These are phyloP conservation scores for Hygrophoropsis aurantiaca DNA, from an alignment of 768 basidiomycete genomes.

Conservation along the genomic window DNA sequence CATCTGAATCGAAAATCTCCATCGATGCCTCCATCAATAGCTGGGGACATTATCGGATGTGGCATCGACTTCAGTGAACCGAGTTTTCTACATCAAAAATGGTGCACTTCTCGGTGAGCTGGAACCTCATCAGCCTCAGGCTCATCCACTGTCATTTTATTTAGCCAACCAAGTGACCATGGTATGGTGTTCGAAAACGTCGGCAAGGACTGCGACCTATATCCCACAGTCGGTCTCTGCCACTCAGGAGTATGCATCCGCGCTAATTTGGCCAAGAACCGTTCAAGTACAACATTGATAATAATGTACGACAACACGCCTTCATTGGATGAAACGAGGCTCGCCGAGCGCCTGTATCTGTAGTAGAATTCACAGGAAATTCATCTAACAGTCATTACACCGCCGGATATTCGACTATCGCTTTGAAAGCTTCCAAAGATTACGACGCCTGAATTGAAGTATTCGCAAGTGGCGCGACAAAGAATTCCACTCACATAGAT, in stretches of 20 bases:
- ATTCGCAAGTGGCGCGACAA: no score
- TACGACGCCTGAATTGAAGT: no score
- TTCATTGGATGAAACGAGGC: no score
- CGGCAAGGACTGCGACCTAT: slow-evolving; percentile 64
- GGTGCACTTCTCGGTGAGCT: slow-evolving; percentile 63
- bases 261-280: slow-evolving; percentile 86
- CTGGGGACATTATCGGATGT: slow-evolving; percentile 87
- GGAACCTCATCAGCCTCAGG: neutral
- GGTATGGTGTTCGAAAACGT: slow-evolving; percentile 74
- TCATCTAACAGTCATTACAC: no score
- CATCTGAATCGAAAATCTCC: no score
- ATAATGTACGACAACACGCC: slow-evolving; percentile 76
- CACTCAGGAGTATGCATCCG: slow-evolving; percentile 75
- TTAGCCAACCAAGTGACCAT: no score
- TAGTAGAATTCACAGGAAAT: no score
- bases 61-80: slow-evolving; percentile 85
- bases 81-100: slow-evolving; percentile 90
- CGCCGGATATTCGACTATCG: no score
- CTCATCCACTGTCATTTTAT: slow-evolving; percentile 1
- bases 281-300: slow-evolving; percentile 90
- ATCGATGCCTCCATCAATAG: no score
- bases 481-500: no score
- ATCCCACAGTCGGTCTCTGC: slow-evolving; percentile 87
- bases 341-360: no score
- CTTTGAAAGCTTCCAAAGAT: no score